A percentile compares a stretch with the other conserved stretches of the same genome.
Conservation (phyloP, 768 basidiomycete genomes). For the Leccinum uliginosum region DNA sequence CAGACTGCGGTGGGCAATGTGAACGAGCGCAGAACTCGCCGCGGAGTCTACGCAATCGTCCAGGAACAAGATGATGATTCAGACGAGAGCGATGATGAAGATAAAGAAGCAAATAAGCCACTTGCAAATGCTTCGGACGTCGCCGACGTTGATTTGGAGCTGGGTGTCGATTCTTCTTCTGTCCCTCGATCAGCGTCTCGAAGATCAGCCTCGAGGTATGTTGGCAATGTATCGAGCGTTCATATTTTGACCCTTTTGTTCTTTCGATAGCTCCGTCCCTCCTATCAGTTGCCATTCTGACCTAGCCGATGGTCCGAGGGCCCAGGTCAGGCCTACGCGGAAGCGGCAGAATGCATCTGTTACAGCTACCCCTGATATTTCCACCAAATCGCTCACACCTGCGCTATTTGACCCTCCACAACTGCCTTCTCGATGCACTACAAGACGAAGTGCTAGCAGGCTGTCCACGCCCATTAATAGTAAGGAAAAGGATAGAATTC, state of each 20-base stretch:
- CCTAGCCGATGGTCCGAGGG: constrained; percentile 16
- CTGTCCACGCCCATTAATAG: constrained; percentile 27
- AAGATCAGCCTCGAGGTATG: constrained; percentile 26
- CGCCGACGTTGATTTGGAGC: constrained; percentile 51
- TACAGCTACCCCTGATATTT: constrained; percentile 43
- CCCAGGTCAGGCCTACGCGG: constrained; percentile 51
- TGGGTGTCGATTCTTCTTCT: constrained; percentile 28
- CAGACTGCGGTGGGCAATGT: constrained; percentile 54
- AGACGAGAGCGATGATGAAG: constrained; percentile 58
- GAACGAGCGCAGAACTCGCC: constrained; percentile 75
- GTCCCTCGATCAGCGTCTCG: constrained; percentile 20
- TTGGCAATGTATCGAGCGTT: constrained; percentile 5
- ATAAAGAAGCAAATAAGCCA: constrained; percentile 44
- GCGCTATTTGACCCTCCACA: constrained; percentile 23
- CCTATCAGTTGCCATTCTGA: constrained; percentile 30
- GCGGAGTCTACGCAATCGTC: constrained; percentile 75
- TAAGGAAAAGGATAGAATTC: constrained; percentile 38
- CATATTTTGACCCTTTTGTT: constrained; percentile 9
- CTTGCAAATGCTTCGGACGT: constrained; percentile 45
- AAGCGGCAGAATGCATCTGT: constrained; percentile 48
- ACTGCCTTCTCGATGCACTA: constrained; percentile 24
- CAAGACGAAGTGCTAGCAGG: constrained; percentile 29
- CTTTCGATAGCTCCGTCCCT: constrained; percentile 20
- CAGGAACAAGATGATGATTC: constrained; percentile 55
- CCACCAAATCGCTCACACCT: constrained; percentile 39